A percentile compares a stretch with the other conserved stretches of the same genome.
These are phyloP conservation scores for Macrolepiota fuliginosa DNA, from an alignment of 768 basidiomycete genomes.

Conservation along the genomic window DNA sequence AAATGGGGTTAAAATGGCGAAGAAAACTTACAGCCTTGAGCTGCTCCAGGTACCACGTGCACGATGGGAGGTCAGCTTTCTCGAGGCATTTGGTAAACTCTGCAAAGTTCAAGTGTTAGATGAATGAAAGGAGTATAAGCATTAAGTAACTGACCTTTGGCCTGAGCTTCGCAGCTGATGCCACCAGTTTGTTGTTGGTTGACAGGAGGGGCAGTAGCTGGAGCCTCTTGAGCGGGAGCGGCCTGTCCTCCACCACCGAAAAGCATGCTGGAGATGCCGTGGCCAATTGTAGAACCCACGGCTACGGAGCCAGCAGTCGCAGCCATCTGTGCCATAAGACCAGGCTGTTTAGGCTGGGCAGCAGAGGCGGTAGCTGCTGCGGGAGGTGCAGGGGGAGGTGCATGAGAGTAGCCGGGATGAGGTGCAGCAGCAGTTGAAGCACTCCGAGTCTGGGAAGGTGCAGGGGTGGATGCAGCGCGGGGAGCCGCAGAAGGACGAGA, in stretches of 20 bases:
- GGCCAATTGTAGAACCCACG: slow-evolving; percentile 83
- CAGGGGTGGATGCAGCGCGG: slow-evolving; percentile 36
- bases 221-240: slow-evolving; percentile 39
- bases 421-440: slow-evolving; percentile 54
- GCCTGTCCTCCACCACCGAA: slow-evolving; percentile 67
- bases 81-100: slow-evolving; percentile 87
- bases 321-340: slow-evolving; percentile 82
- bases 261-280: slow-evolving; percentile 88
- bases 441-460: slow-evolving; percentile 43
- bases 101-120: slow-evolving; percentile 21
- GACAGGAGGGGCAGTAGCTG: slow-evolving; percentile 43
- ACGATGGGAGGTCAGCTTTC: slow-evolving; percentile 74
- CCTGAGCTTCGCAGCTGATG: slow-evolving; percentile 71
- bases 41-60: slow-evolving; percentile 86
- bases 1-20: neutral
- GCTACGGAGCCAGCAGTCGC: slow-evolving; percentile 91
- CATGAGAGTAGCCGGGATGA: slow-evolving; percentile 31
- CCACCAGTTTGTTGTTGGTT: slow-evolving; percentile 45
- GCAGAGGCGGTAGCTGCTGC: slow-evolving; percentile 41
- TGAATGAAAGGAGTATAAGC: neutral
- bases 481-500: slow-evolving; percentile 63
- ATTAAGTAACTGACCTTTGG: slow-evolving; percentile 55
- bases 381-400: slow-evolving; percentile 44
- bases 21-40: slow-evolving; percentile 72
- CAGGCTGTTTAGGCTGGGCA: slow-evolving; percentile 53